These are phyloP conservation scores for Sugiyamaella grinbergsii DNA, from an alignment of 1,139 yeast species.

Conservation along the genomic window DNA sequence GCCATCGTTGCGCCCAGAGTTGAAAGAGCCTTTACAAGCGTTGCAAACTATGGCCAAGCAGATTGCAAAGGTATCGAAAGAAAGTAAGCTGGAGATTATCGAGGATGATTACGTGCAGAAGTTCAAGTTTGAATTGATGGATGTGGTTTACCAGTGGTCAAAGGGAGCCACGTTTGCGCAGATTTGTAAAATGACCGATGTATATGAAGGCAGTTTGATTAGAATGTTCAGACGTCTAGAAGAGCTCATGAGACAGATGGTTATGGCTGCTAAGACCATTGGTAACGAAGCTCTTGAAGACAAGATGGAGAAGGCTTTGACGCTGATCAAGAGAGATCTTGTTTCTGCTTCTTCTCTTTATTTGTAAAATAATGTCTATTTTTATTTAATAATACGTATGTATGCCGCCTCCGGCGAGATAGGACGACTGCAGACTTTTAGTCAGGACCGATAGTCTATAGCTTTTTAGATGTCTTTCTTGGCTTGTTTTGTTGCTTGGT, in stretches of 20 bases:
- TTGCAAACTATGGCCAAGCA: slow-evolving; percentile 88
- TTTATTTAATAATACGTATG: no score
- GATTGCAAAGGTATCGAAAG: slow-evolving; percentile 85
- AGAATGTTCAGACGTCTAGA: slow-evolving; percentile 92
- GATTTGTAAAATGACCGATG: slow-evolving; percentile 98
- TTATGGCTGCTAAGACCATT: slow-evolving; percentile 86
- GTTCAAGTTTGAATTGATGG: slow-evolving; percentile 93
- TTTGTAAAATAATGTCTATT: slow-evolving; percentile 42
- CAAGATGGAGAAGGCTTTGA: slow-evolving; percentile 85
- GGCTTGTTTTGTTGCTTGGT: slow-evolving; percentile 3
- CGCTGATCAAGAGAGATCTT: slow-evolving; percentile 89
- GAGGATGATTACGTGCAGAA: slow-evolving; percentile 91
- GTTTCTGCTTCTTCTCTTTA: slow-evolving; percentile 95
- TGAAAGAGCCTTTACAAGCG: slow-evolving; percentile 83
- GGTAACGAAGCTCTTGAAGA: slow-evolving; percentile 84
- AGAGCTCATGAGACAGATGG: slow-evolving; percentile 88
- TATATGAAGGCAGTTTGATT: slow-evolving; percentile 93
- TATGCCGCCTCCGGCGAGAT: no score
- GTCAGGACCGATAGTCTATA: no score
- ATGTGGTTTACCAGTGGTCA: slow-evolving; percentile 96
- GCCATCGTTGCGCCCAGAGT: slow-evolving; percentile 81
- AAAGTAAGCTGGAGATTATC: slow-evolving; percentile 82
- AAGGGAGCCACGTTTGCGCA: slow-evolving; percentile 94
- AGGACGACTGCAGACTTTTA: no score
- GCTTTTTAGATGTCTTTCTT: not conserved